Percentiles rank a stretch among this genome's conserved stretches.
These are phyloP conservation scores for Mycena sanguinolenta DNA, from an alignment of 768 basidiomycete species.

Conservation along the genomic window DNA sequence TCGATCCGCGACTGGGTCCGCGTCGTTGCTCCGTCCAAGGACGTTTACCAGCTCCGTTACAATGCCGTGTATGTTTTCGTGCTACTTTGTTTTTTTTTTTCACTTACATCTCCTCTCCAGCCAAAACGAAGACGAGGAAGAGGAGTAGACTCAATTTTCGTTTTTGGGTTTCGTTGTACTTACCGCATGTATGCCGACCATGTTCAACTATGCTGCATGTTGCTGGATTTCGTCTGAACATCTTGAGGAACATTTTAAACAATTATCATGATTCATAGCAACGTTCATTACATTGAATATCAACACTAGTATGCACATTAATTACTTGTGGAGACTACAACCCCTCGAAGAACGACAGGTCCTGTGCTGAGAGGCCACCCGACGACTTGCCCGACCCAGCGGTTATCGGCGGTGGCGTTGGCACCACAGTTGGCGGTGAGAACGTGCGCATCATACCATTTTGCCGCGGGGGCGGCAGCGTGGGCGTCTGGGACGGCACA, in stretches of 20 bases:
- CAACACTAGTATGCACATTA: not conserved
- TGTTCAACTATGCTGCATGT: conserved; percentile 33
- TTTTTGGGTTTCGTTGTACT: conserved; percentile 25
- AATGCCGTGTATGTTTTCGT: conserved; percentile 80
- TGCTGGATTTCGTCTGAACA: conserved; percentile 17
- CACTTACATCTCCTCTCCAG: conserved; percentile 44
- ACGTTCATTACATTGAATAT: conserved; percentile 22
- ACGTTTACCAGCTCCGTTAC: conserved; percentile 93
- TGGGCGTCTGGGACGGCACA: not conserved
- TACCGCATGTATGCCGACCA: conserved; percentile 4
- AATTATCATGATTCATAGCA: too few relatives aligned
- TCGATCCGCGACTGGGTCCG: conserved; percentile 96
- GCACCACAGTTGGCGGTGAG: conserved; percentile 29
- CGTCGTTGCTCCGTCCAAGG: conserved; percentile 94
- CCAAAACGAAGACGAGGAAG: conserved; percentile 67
- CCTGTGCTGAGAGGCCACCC: conserved; percentile 83
- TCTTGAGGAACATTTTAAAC: too few relatives aligned
- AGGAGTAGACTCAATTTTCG: conserved; percentile 53
- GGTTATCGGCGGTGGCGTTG: conserved; percentile 29
- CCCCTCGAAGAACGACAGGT: conserved; percentile 90
- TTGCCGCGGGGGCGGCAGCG: conserved; percentile 13
- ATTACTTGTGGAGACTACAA: conserved; percentile 51
- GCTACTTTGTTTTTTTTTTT: not conserved
- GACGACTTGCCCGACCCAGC: conserved; percentile 42
- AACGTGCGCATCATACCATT: conserved; percentile 5